Evolutionary conservation across 2,329 filamentous ascomycete genomes (phyloP), one percentile per base, ranked within the genome.

Genomic region (Pyricularia pennisetigena): DNA sequence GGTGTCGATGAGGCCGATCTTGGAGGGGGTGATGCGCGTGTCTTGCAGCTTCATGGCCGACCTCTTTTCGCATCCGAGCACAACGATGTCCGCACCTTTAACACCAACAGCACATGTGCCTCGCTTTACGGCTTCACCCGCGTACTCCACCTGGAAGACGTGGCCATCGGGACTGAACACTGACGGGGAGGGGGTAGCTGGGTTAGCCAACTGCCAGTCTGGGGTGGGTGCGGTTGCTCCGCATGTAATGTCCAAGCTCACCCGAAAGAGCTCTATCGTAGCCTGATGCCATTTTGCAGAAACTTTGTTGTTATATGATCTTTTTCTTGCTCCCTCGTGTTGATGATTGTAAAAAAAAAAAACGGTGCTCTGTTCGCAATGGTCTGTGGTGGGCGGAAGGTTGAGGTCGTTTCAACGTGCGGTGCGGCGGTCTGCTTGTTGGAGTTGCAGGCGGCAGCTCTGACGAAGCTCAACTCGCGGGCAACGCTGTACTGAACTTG

Each of bases 101-200:
- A 99, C 94, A 74, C 94, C 95, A 68, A 99, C 95, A 65, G 96
- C 95, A 82, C 95, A 99, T 75, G 95, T 99, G 82, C 94, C 95
- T 93, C 95, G 85, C 86, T 99, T 99, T 74, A 99, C 95, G 73
- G 95, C 95, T 83, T 99, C 95, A 74, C 97, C 91, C 68, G 95
- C 95, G 87, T 99, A 99, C 86, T 99, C 95, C 76, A 99, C 95
- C 82, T 99, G 95, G 83, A 99, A 99, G 76, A 99, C 95, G 84
- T 99, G 95, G 81, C 95, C 95, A 82, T 99, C 95, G 76, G 95
- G 95, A 87, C 94, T 98, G 77, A 65, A 69, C 24, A 24, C 57
- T 59, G 57, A 35, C 29, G 49, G 26, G 54, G 16, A 26, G 65
- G 65, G 69, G 67, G 67, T 41, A 41, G 28, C 61, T 35, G 59